A percentile compares a stretch with the other conserved stretches of the same genome.
Evolutionary conservation across 1,284 basidiomycete species (phyloP).

Genomic region (Exobasidium cylindrosporum): DNA sequence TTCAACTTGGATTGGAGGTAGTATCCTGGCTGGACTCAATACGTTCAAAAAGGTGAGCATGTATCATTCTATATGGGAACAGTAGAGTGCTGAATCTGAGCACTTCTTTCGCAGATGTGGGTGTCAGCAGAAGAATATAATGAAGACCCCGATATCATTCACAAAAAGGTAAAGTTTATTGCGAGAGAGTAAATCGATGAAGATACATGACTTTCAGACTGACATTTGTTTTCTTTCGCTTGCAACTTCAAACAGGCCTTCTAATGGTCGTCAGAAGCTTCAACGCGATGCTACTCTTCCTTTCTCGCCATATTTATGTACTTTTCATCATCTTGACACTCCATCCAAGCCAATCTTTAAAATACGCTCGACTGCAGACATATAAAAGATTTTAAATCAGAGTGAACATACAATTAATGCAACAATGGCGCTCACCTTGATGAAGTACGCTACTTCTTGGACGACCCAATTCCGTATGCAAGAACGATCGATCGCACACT

Average conservation of each 20-base stretch:
- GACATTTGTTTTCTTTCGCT: no score
- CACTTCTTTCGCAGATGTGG: no score
- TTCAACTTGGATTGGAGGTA: constrained; percentile 97
- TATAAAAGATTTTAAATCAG: no score
- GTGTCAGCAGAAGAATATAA: constrained; percentile 98
- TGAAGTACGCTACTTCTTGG: background rate
- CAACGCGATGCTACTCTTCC: no score
- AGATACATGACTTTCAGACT: background rate
- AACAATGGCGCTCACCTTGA: background rate
- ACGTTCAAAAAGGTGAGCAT: constrained; percentile 99
- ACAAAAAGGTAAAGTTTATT: constrained; percentile 66
- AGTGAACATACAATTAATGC: no score
- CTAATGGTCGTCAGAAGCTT: no score
- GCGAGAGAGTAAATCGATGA: background rate
- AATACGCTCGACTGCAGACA: background rate
- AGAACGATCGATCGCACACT: background rate
- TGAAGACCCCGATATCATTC: constrained; percentile 97
- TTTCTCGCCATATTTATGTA: no score
- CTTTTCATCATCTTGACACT: background rate
- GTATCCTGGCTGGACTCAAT: constrained; percentile 76
- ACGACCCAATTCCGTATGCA: background rate
- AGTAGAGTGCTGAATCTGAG: background rate
- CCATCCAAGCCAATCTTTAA: background rate
- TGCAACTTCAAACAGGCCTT: background rate
- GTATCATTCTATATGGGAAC: no score